Evolutionary conservation across 805 yeast genomes (phyloP).

Genomic region (Candida xiaguanensis): DNA sequence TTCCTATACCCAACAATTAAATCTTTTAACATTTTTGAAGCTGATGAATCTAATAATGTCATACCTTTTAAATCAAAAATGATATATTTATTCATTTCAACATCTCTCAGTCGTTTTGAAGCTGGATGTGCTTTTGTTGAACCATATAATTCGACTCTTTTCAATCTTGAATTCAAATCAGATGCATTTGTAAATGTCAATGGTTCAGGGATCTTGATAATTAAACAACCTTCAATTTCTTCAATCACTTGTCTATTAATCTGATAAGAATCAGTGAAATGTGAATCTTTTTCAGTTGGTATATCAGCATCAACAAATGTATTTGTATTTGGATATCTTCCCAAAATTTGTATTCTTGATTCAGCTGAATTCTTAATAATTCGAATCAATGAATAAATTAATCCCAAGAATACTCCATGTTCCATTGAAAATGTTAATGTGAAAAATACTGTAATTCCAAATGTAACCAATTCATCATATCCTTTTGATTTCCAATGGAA

Average conservation of each 20-base stretch:
- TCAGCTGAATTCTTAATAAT: slow-evolving; percentile 47
- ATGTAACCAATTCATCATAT: slow-evolving; percentile 63
- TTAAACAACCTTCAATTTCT: slow-evolving; percentile 43
- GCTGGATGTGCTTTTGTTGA: slow-evolving; percentile 44
- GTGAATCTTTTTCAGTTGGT: slow-evolving; percentile 13
- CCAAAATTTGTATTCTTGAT: slow-evolving; percentile 44
- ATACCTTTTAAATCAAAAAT: slow-evolving; percentile 42
- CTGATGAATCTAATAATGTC: slow-evolving; percentile 41
- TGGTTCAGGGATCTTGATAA: slow-evolving; percentile 42
- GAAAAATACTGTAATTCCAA: slow-evolving; percentile 35
- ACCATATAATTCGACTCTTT: slow-evolving; percentile 41
- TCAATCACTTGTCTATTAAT: slow-evolving; percentile 35
- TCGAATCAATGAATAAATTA: slow-evolving; percentile 71
- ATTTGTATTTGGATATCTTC: slow-evolving; percentile 39
- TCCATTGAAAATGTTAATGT: slow-evolving; percentile 64
- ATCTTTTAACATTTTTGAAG: slow-evolving; percentile 33
- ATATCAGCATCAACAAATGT: slow-evolving; percentile 40
- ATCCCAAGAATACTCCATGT: slow-evolving; percentile 86
- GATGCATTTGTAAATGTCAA: slow-evolving; percentile 40
- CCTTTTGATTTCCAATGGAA: slow-evolving; percentile 77
- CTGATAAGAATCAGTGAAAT: slow-evolving; percentile 30
- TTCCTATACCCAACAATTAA: slow-evolving; percentile 25
- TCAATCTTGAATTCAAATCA: slow-evolving; percentile 35
- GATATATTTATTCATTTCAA: slow-evolving; percentile 37
- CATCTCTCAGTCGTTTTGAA: slow-evolving; percentile 29